Evolutionary conservation across 2,329 filamentous ascomycete genomes (phyloP).

Genomic region (Didymella segeticola): DNA sequence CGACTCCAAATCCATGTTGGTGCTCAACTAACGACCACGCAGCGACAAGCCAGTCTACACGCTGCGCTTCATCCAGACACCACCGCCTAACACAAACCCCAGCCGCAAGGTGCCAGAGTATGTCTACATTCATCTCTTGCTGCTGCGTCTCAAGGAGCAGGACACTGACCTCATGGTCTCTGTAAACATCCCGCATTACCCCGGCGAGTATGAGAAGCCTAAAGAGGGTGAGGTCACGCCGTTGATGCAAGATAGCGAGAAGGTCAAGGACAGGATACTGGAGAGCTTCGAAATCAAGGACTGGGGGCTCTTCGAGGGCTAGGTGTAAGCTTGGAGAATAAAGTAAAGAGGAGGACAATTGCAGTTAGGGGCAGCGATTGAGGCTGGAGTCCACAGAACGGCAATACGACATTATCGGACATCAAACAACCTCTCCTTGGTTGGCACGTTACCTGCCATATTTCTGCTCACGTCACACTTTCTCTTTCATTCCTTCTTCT

Average conservation of each 20-base stretch:
- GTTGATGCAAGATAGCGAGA: conserved; percentile 67
- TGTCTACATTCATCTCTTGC: conserved; percentile 77
- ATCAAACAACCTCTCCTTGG: too few species aligned
- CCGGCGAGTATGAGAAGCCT: conserved; percentile 74
- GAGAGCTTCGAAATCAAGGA: conserved; percentile 79
- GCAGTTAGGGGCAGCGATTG: not conserved
- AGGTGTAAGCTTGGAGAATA: not conserved
- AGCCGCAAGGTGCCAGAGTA: conserved; percentile 57
- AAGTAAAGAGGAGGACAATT: not conserved
- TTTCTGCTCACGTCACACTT: not conserved
- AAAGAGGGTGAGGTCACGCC: conserved; percentile 63
- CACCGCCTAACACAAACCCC: conserved; percentile 40
- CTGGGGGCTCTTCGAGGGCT: conserved; percentile 72
- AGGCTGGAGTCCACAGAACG: not conserved
- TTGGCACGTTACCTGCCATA: too few species aligned
- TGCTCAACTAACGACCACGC: conserved; percentile 5
- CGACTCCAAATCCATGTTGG: not conserved
- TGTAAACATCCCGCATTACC: conserved; percentile 85
- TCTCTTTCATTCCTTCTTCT: not conserved
- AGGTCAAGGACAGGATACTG: conserved; percentile 74
- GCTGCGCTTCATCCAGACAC: conserved; percentile 66
- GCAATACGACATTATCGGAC: not conserved
- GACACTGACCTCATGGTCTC: conserved; percentile 83
- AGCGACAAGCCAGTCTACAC: conserved; percentile 67
- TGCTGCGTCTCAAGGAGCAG: conserved; percentile 77